A percentile compares a stretch with the other conserved stretches of the same genome.
phyloP scores from a whole-genome alignment of 176 grass and related monocot species.

The Miscanthus lutarioriparius region DNA sequence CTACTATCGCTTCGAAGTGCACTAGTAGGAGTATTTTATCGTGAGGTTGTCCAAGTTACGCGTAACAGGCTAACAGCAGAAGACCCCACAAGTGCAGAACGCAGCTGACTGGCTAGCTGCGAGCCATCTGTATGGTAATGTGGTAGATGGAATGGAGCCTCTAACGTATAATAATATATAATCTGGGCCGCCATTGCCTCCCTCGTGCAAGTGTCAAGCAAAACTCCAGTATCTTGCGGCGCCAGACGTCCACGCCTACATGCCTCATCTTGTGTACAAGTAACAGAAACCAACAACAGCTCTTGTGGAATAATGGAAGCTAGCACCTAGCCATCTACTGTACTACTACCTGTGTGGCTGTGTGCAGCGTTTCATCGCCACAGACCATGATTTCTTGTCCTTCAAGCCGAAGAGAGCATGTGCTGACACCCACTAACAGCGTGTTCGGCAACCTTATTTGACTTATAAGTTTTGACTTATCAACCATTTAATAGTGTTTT shows the following conservation, averaged over 20 bases:
- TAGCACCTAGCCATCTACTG: too few species aligned
- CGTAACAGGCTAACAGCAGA: neutral
- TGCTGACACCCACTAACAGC: neutral
- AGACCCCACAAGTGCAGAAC: too few species aligned
- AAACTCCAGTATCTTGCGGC: neutral
- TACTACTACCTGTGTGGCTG: too few species aligned
- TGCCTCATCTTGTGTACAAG: neutral
- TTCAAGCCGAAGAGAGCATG: neutral
- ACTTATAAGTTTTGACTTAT: too few species aligned
- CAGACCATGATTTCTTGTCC: neutral
- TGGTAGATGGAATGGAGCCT: neutral
- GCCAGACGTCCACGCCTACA: neutral
- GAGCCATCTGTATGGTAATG: neutral
- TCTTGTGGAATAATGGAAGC: too few species aligned
- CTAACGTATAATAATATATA: neutral
- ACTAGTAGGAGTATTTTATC: neutral
- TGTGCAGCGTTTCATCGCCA: too few species aligned
- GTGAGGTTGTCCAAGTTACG: neutral
- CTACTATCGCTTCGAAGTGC: neutral
- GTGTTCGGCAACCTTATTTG: too few species aligned
- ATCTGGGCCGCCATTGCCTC: neutral
- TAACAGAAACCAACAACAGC: too few species aligned
- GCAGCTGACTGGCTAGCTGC: neutral
- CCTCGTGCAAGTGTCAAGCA: conserved; percentile 4
- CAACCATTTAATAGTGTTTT: too few species aligned